A percentile compares a stretch with the other conserved stretches of the same genome.
Conservation (phyloP, 148 eudicot species). For the Cornus kousa region DNA sequence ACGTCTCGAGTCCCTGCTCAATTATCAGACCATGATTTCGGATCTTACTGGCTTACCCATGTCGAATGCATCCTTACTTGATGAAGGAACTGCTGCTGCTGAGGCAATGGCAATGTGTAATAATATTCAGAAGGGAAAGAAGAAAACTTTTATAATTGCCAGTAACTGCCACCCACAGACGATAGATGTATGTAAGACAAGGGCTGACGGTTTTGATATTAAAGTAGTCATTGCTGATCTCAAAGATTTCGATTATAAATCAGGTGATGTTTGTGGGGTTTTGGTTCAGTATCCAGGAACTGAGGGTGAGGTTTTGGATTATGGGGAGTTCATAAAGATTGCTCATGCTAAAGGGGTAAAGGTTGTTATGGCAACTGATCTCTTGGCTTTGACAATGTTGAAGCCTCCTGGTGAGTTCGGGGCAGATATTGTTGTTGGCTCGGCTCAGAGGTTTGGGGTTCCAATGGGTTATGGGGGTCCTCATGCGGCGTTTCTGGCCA, state of each 20-base stretch:
- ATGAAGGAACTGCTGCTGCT: slow-evolving; percentile 95
- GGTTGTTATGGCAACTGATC: slow-evolving; percentile 92
- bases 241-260: slow-evolving; percentile 68
- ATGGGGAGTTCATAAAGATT: slow-evolving; percentile 80
- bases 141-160: slow-evolving; percentile 79
- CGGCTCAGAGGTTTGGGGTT: slow-evolving; percentile 98
- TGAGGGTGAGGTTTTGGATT: slow-evolving; percentile 87
- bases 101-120: slow-evolving; percentile 99
- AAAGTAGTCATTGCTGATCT: slow-evolving; percentile 62
- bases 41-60: slow-evolving; percentile 90
- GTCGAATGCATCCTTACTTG: slow-evolving; percentile 90
- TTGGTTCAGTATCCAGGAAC: slow-evolving; percentile 96
- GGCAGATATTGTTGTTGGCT: slow-evolving; percentile 92
- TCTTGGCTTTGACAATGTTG: slow-evolving; percentile 86
- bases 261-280: slow-evolving; percentile 90
- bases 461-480: slow-evolving; percentile 99
- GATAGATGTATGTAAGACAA: slow-evolving; percentile 75
- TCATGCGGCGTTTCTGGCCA: slow-evolving; percentile 95
- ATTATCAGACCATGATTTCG: slow-evolving; percentile 81
- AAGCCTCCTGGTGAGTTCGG: slow-evolving; percentile 94
- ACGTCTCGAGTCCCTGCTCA: slow-evolving; percentile 74
- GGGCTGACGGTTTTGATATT: slow-evolving; percentile 83
- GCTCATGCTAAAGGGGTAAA: slow-evolving; percentile 88
- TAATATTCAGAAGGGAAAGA: slow-evolving; percentile 81
- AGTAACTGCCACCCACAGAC: slow-evolving; percentile 93